A percentile compares a stretch with the other conserved stretches of the same genome.
Conservation (phyloP, 768 basidiomycete species). For the Tubosaeta sp. region DNA sequence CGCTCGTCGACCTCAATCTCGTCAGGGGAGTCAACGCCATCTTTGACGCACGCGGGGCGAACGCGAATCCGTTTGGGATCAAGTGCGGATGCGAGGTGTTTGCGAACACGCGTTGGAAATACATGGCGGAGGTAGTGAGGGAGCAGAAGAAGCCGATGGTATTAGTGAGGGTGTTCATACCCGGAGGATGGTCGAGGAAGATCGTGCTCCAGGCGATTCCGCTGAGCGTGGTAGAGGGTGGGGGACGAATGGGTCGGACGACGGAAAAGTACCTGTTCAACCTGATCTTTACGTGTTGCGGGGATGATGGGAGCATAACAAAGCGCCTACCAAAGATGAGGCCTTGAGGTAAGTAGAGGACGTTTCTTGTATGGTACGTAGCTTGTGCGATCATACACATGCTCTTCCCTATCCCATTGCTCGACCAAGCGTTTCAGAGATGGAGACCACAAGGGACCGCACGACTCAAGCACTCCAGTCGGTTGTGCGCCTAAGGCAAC, state of each 20-base stretch:
- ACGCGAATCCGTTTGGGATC: constrained; percentile 22
- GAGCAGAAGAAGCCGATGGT: constrained; percentile 14
- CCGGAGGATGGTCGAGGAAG: constrained; percentile 26
- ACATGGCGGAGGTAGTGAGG: constrained; percentile 13
- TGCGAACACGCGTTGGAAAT: constrained; percentile 23
- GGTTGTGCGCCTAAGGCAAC: too few relatives aligned
- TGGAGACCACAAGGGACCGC: too few relatives aligned
- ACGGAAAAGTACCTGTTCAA: constrained; percentile 16
- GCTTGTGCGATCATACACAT: too few relatives aligned
- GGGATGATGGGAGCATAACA: not conserved
- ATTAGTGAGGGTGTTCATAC: constrained; percentile 25
- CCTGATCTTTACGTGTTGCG: constrained; percentile 25
- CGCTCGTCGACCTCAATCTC: constrained; percentile 26
- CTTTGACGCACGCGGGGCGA: constrained; percentile 20
- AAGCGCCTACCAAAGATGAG: not conserved
- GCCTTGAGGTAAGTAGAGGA: too few relatives aligned
- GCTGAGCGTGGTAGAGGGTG: constrained; percentile 12
- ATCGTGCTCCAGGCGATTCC: constrained; percentile 26
- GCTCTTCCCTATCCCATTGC: too few relatives aligned
- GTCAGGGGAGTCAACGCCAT: constrained; percentile 5
- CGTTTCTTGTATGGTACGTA: too few relatives aligned
- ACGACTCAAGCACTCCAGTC: too few relatives aligned
- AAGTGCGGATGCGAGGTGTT: constrained; percentile 24
- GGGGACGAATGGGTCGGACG: not conserved
- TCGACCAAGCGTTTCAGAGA: too few relatives aligned